These are phyloP conservation scores for Pyricularia sp. DNA, from an alignment of 2,329 filamentous ascomycete genomes.

Conservation along the genomic window DNA sequence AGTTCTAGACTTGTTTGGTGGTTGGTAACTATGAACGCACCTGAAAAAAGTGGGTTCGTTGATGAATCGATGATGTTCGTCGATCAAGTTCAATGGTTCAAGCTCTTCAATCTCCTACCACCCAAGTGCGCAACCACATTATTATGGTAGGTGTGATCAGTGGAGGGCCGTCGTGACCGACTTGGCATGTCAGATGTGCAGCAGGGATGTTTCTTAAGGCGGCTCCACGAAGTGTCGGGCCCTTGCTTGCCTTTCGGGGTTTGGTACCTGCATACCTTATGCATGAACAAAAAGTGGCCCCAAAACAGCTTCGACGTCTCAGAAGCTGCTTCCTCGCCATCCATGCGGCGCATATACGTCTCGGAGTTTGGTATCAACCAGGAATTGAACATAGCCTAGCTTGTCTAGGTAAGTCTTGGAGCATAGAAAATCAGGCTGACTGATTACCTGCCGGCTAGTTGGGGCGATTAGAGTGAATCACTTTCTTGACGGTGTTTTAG, in stretches of 20 bases:
- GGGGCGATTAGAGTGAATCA: too few species aligned
- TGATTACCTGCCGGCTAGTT: neutral
- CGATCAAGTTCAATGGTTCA: neutral
- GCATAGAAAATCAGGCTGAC: neutral
- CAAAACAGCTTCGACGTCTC: constrained; percentile 24
- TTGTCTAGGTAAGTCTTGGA: neutral
- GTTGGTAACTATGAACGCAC: neutral
- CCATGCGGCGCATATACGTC: constrained; percentile 10
- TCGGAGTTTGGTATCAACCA: constrained; percentile 11
- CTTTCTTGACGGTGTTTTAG: neutral
- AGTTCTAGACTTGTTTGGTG: too few species aligned
- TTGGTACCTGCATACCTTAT: constrained; percentile 4
- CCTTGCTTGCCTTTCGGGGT: neutral
- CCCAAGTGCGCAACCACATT: neutral
- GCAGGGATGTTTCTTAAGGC: neutral
- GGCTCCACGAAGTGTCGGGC: neutral
- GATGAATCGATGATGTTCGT: neutral
- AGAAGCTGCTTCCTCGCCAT: constrained; percentile 12
- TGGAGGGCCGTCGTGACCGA: neutral
- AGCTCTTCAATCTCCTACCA: neutral
- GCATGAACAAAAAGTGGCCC: constrained; percentile 18
- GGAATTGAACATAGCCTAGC: neutral
- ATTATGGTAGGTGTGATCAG: too few species aligned
- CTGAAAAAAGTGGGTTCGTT: neutral
- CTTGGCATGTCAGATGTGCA: neutral